phyloP scores from a whole-genome alignment of 139 green algal genomes.

The Spirogloea muscicola region DNA sequence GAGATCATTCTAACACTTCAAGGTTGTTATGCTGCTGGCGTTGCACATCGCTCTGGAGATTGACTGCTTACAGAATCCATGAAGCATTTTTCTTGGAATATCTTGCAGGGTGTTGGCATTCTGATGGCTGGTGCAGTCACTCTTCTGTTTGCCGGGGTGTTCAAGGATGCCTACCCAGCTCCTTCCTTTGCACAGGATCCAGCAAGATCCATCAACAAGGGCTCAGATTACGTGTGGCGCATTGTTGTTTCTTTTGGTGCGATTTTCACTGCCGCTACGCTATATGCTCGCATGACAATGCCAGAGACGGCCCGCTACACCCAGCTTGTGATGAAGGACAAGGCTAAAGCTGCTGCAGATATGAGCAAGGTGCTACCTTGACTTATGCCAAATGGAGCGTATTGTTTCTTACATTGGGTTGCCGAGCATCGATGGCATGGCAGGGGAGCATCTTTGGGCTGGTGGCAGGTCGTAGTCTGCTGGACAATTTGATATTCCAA shows the following conservation, averaged over 20 bases:
- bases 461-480: no score
- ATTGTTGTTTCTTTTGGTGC: slow-evolving; percentile 48
- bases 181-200: slow-evolving; percentile 10
- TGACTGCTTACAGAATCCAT: no score
- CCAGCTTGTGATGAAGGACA: slow-evolving; percentile 16
- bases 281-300: slow-evolving; percentile 48
- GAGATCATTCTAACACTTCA: no score
- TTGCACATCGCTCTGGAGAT: no score
- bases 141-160: slow-evolving; percentile 7
- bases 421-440: no score
- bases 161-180: slow-evolving; percentile 2
- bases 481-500: no score
- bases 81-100: no score
- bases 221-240: slow-evolving; percentile 50
- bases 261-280: slow-evolving; percentile 44
- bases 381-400: no score
- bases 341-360: slow-evolving; percentile 9
- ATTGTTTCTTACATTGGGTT: no score
- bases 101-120: slow-evolving; percentile 44
- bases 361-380: slow-evolving; percentile 17
- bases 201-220: slow-evolving; percentile 9
- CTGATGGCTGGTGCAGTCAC: slow-evolving; percentile 18
- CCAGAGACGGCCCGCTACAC: slow-evolving; percentile 51
- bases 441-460: no score
- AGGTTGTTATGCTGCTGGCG: no score